Percentiles rank a stretch among this genome's conserved stretches.
These are phyloP conservation scores for Flaveria ramosissima DNA, from an alignment of 129 eudicot genomes.

Conservation along the genomic window DNA sequence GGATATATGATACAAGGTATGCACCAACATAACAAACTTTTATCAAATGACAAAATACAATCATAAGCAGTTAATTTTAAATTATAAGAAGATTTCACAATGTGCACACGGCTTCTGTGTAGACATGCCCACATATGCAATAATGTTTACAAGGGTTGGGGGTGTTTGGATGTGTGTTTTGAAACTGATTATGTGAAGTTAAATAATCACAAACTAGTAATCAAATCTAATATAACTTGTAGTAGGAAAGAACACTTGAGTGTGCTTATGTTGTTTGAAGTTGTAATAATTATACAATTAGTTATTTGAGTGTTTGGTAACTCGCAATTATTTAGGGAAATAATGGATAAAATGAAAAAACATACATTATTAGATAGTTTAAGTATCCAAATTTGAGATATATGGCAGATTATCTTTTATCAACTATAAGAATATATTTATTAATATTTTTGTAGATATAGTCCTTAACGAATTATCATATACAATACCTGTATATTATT, in stretches of 20 bases:
- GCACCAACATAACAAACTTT: neutral
- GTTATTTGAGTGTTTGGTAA: neutral
- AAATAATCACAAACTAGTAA: neutral
- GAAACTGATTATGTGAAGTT: neutral
- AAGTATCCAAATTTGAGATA: neutral
- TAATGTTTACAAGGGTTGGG: neutral
- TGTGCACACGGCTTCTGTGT: neutral
- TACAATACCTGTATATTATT: neutral
- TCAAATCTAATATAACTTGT: neutral
- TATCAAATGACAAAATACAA: conserved; percentile 1
- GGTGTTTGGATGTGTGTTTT: neutral
- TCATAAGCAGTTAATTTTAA: conserved; percentile 1
- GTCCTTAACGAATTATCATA: neutral
- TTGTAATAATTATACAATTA: neutral
- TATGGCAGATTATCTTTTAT: neutral
- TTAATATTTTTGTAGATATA: neutral
- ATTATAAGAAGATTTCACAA: neutral
- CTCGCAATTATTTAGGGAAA: neutral
- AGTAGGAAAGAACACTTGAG: neutral
- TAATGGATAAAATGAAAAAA: neutral
- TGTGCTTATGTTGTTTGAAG: neutral
- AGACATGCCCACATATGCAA: neutral
- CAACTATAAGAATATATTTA: neutral
- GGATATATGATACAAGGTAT: neutral
- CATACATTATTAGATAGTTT: neutral